phyloP scores from a whole-genome alignment of 2,329 filamentous ascomycete genomes.

The Calonectria multiphialidica region DNA sequence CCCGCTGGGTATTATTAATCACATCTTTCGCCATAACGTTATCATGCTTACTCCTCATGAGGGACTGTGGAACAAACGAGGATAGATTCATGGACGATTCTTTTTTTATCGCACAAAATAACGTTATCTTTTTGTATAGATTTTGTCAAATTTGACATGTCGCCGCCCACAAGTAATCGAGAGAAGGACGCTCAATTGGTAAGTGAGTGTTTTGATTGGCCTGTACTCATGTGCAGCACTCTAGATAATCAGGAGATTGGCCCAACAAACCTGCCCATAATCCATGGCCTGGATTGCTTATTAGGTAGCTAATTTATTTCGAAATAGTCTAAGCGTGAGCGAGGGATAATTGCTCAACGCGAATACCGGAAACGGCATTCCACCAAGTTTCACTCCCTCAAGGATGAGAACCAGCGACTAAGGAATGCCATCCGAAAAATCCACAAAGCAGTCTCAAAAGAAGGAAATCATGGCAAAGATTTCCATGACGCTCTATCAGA shows the following conservation, averaged over 20 bases:
- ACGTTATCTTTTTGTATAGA: neutral
- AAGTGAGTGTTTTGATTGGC: neutral
- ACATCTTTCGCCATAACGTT: constrained; percentile 18
- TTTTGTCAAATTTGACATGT: constrained; percentile 12
- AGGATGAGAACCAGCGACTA: constrained; percentile 41
- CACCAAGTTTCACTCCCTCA: constrained; percentile 39
- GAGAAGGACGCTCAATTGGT: constrained; percentile 12
- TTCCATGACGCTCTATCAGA: constrained; percentile 32
- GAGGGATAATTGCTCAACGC: constrained; percentile 41
- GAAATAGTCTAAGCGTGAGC: constrained; percentile 39
- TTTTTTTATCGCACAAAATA: neutral
- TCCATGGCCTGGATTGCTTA: neutral
- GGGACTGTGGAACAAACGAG: neutral
- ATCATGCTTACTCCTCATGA: neutral
- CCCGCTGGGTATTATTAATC: constrained; percentile 19
- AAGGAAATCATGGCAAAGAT: constrained; percentile 21
- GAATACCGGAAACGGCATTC: constrained; percentile 43
- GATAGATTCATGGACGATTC: neutral
- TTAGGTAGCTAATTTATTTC: neutral
- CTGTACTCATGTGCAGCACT: neutral
- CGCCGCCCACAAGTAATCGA: constrained; percentile 26
- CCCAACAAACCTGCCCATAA: neutral
- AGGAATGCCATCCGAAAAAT: constrained; percentile 37
- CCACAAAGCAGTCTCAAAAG: constrained; percentile 27
- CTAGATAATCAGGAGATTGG: neutral